Percentiles rank a stretch among this genome's conserved stretches.
These are phyloP conservation scores for Anthracocystis setariae DNA, from an alignment of 1,284 basidiomycete genomes.

Conservation along the genomic window DNA sequence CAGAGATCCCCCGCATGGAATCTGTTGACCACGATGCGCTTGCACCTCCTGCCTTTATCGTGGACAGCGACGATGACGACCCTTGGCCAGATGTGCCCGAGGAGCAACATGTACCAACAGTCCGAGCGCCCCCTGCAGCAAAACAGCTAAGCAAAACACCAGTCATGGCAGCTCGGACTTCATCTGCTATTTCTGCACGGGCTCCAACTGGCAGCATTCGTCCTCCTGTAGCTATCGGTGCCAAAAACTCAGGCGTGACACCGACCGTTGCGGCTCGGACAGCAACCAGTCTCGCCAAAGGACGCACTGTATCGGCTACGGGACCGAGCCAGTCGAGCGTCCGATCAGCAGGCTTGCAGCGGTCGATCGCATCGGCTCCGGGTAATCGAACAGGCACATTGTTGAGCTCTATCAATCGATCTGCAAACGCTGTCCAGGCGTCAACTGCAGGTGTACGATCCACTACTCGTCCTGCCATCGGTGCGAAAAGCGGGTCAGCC, in stretches of 20 bases:
- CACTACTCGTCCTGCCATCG: not conserved
- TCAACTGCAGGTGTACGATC: not conserved
- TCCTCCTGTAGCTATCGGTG: not conserved
- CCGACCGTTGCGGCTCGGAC: not conserved
- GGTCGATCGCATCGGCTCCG: conserved; percentile 31
- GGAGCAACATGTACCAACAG: not conserved
- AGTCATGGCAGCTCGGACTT: not conserved
- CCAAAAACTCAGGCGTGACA: not conserved
- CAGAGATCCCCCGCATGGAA: conserved; percentile 22
- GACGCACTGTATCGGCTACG: not conserved
- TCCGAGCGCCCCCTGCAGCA: not conserved
- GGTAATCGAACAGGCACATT: conserved; percentile 7
- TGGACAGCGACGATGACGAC: conserved; percentile 35
- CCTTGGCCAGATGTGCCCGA: conserved; percentile 41
- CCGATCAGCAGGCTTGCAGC: conserved; percentile 23
- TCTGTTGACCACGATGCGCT: conserved; percentile 5
- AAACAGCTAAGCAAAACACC: not conserved
- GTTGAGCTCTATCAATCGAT: conserved; percentile 2
- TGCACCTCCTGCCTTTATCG: not conserved
- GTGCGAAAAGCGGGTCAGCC: not conserved
- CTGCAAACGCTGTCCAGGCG: not conserved
- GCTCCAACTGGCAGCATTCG: conserved; percentile 1
- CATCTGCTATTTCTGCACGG: not conserved
- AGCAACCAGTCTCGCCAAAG: not conserved
- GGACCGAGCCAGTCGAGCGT: not conserved